Evolutionary conservation across 371 early-diverging fungal genomes (phyloP), one percentile per base, ranked within the genome.

Genomic region (Apophysomyces trapeziformis): DNA sequence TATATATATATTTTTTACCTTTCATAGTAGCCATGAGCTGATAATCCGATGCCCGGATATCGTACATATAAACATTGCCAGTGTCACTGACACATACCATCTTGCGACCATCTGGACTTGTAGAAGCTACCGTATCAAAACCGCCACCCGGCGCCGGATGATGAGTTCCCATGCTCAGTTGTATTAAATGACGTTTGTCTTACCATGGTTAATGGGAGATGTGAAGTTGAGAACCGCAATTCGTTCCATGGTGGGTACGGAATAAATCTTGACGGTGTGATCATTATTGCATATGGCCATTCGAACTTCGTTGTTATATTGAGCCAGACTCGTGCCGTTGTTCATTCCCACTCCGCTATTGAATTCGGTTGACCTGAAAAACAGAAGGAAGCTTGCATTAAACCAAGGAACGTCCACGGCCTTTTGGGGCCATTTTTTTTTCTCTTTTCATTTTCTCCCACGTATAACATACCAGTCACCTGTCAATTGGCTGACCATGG

Each of bases 271-370:
- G 58, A 45, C 56, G 11, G 91, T 93, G 68, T 93, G 88, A 71
- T 97, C 97, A 69, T 96, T 97, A 78, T 94, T 97, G 79, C 95
- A 92, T 35, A 95, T 86, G 16, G 93, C 72, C 46, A 95, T 45
- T 54, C 71, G 63, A 36, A 67, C 36, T 5, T 60, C 64, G 35
- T 67, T 38, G n/a, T 60, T 43, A 38, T 38, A 13, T 39, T 38
- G 57, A 56, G 67, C 62, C 35, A 70, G 54, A 26, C 64, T 38
- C 36, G 66, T 64, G 36, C 67, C 60, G 61, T 70, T 70, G 43
- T 70, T 70, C 59, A 70, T 70, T 26, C 64, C 66, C 37, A 66
- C 60, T 18, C 71, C 71, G 8, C 63, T 61, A 16, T 54, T 63
- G 46, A 70, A 60, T n/a, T 32, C 36, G 32, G 38, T 57, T 11